Evolutionary conservation across 352 stramenopile species (phyloP).

Genomic region (Phytopythium montanum): DNA sequence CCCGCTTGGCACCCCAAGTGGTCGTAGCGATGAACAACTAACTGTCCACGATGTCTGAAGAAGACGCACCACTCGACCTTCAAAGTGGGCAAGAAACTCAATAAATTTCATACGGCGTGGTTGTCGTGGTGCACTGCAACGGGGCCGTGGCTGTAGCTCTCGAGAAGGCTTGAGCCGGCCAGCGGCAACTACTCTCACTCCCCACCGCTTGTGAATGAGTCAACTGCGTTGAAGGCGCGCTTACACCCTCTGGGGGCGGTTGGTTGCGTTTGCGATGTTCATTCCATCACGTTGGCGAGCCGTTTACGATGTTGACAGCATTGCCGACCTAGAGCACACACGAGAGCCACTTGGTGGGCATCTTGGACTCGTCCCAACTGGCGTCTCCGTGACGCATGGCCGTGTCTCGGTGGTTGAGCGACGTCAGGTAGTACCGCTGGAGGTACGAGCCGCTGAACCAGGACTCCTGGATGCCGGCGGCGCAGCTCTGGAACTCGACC

Average conservation of each 20-base stretch:
- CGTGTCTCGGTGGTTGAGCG: constrained; percentile 66
- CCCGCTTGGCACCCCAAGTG: too few species aligned
- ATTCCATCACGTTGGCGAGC: too few species aligned
- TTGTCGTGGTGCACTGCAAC: not conserved
- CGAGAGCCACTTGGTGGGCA: constrained; percentile 71
- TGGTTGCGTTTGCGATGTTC: too few species aligned
- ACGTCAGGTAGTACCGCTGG: constrained; percentile 48
- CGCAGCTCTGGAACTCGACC: constrained; percentile 61
- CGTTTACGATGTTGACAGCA: too few species aligned
- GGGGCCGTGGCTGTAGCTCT: not conserved
- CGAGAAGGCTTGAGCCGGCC: not conserved
- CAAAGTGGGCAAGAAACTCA: constrained; percentile 3
- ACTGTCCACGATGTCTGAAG: too few species aligned
- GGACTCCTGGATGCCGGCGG: constrained; percentile 22
- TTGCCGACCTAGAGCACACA: constrained; percentile 42
- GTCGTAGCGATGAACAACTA: too few species aligned
- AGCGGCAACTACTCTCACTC: not conserved
- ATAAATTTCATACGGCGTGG: constrained; percentile 3
- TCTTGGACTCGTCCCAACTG: constrained; percentile 39
- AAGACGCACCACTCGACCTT: not conserved
- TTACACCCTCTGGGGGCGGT: constrained; percentile 38
- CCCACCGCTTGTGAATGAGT: not conserved
- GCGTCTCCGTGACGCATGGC: constrained; percentile 58
- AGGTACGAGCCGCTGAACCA: constrained; percentile 38
- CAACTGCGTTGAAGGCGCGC: not conserved